Evolutionary conservation across 2,329 filamentous ascomycete genomes (phyloP).

Genomic region (Graphilbum sp.): DNA sequence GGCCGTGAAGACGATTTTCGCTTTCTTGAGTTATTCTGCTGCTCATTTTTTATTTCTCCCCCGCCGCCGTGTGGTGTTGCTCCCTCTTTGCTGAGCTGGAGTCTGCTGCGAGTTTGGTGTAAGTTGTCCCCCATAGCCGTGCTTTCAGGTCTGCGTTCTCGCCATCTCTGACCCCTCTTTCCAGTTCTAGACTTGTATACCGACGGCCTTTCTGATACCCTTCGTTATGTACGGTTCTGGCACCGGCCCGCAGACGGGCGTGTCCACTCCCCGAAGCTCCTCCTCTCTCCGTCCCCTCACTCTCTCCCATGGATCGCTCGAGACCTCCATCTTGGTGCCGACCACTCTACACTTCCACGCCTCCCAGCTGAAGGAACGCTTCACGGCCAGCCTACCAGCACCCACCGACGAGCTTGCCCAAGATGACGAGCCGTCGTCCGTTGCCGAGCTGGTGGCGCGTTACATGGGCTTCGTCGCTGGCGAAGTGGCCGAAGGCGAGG

Average conservation of each 20-base stretch:
- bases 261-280: constrained; percentile 88
- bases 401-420: constrained; percentile 95
- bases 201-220: constrained; percentile 9
- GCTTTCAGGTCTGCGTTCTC: too few species aligned
- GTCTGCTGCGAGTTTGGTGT: constrained; percentile 7
- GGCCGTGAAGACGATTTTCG: too few species aligned
- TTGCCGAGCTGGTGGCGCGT: constrained; percentile 78
- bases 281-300: constrained; percentile 83
- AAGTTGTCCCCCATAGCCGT: too few species aligned
- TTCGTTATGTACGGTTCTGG: constrained; percentile 66
- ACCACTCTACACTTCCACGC: constrained; percentile 94
- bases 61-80: background rate
- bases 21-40: background rate
- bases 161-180: background rate
- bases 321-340: constrained; percentile 89
- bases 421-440: constrained; percentile 97
- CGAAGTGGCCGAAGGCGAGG: constrained; percentile 85
- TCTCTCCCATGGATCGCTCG: constrained; percentile 83
- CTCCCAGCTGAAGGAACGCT: constrained; percentile 82
- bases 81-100: constrained; percentile 13
- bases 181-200: background rate
- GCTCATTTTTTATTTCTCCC: background rate
- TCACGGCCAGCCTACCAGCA: constrained; percentile 67
- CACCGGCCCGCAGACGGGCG: constrained; percentile 81
- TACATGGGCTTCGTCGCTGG: constrained; percentile 82